Base-by-base conservation (phyloP, 2,329 filamentous ascomycete species). In the Penicillium concentricum region DNA sequence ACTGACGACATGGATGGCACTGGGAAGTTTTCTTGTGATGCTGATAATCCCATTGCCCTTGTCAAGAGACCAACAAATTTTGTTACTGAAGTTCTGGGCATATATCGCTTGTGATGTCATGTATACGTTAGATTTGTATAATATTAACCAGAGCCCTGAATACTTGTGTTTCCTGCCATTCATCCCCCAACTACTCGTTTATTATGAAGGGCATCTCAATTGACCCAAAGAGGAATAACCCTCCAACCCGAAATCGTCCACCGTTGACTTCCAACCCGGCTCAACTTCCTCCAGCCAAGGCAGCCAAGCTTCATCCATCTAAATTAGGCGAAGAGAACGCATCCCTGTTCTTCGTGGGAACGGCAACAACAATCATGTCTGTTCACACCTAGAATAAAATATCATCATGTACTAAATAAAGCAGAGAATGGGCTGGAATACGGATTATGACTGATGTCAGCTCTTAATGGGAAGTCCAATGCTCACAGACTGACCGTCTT, bases 261-360 rank as follows among this genome's bases (percentile, higher is more conserved):
- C 51, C 62, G 1, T 32, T 51, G 3, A 51, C 56, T 15, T 20
- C 59, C 10, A 57, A 73, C 4, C 72, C 78, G 3, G 52, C 64
- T 15, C 60, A 66, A 9, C 66, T 81, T 0, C 79, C 79, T 8
- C 60, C 69, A 9, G 73, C 79, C n/a, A 80, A 78, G 60, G 70
- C 75, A 44, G 77, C 72, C 43, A 79, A 79, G 56, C 50, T 75
- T 4, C 75, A 80, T 62, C 79, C 80, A 1, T 67, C 69, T 2
- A 64, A 59, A 16, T 22, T 58, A 16, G 71, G 66, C 8, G 60
- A 59, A 0, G 70, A 73, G 42, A 74, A 76, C 65, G 75, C 71
- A 34, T 70, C 69, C 3, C 51, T 78, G 4, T 72, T 71, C 41
- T 77, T 76, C 44, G 65, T 77, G 4, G 75, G 75, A 8, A 76